A percentile compares a stretch with the other conserved stretches of the same genome.
Conservation (phyloP, 495 filamentous ascomycete genomes). For the Pyrenula aspistea region DNA sequence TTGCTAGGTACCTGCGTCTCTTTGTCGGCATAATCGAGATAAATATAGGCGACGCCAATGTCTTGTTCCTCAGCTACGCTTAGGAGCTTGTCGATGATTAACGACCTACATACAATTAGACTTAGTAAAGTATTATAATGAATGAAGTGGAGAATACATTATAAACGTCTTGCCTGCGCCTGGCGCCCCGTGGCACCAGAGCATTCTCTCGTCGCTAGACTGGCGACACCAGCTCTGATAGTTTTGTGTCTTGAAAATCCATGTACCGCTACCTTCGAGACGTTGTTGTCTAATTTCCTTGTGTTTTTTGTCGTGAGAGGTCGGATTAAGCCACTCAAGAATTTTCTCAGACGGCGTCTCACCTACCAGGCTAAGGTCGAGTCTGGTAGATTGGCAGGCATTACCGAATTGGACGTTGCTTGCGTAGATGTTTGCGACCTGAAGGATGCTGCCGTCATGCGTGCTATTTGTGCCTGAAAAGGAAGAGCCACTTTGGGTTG, state of each 20-base stretch:
- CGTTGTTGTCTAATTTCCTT: constrained; percentile 2
- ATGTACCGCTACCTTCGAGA: constrained; percentile 8
- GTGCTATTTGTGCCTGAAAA: too few species aligned
- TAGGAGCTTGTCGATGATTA: too few species aligned
- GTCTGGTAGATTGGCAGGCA: too few species aligned
- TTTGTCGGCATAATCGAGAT: constrained; percentile 18
- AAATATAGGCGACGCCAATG: constrained; percentile 17
- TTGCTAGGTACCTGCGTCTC: constrained; percentile 9
- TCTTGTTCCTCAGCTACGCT: not conserved
- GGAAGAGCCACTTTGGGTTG: too few species aligned
- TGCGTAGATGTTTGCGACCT: too few species aligned
- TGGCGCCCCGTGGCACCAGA: constrained; percentile 6
- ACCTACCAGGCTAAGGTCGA: too few species aligned
- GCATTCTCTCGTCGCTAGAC: not conserved
- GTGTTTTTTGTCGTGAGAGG: constrained; percentile 5
- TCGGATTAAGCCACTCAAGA: constrained; percentile 10
- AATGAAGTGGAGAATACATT: constrained; percentile 11
- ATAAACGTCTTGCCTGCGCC: constrained; percentile 22
- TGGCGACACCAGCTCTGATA: constrained; percentile 5
- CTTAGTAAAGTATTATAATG: too few species aligned
- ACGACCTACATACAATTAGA: too few species aligned
- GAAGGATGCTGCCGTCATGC: too few species aligned
- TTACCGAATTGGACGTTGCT: too few species aligned
- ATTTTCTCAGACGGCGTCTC: constrained; percentile 1
- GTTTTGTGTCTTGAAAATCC: constrained; percentile 7